Evolutionary conservation across 768 basidiomycete species (phyloP), one percentile per base, ranked within the genome.

Genomic region (Rhodotorula sphaerocarpa): DNA sequence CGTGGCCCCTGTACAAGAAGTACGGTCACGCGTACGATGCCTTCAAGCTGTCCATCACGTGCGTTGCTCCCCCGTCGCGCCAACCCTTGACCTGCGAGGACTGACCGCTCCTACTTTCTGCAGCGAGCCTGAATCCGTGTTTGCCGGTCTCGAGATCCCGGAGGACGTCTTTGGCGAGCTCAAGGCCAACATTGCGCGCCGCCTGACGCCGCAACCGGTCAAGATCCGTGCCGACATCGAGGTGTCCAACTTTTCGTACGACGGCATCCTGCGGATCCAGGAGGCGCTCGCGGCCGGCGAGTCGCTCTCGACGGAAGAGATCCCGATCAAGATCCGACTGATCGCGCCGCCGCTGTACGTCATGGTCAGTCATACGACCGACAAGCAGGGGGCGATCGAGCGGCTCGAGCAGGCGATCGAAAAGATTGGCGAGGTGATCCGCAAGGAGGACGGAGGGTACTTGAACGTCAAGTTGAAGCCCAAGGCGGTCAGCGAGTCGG

Each of bases 401-500:
- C 81, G 87, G 41, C 82, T 99, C 56, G 95, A 97, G 74, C 84
- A 87, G 57, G 91, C 93, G 0, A 90, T 97, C 62, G 90, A 92
- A 73, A 80, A 83, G 14, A 97, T 99, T 64, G 89, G 89, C 63
- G 77, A 77, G 65, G 84, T 85, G 18, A 93, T 99, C 61, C 85
- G 88, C 73, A 80, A 83, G 63, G 82, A 86, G 70, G 89, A 90
- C 7, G 95, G 95, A 3, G 84, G 82, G 50, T 87, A 88, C 12
- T 79, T 97, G 61, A 80, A 87, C 36, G 86, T 99, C 42, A 97
- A 96, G 80, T 96, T 99, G 92, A 92, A 89, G 90, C 95, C 95
- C 63, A 97, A 97, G 80, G 90, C 93, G 3, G 87, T 99, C 42
- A 91, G 89, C 30, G 95, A 96, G 75, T 88, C 88, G 7, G 95